Percentiles rank a stretch among this genome's conserved stretches.
Evolutionary conservation across 2,329 filamentous ascomycete species (phyloP).

Genomic region (Chaetomium globosum): DNA sequence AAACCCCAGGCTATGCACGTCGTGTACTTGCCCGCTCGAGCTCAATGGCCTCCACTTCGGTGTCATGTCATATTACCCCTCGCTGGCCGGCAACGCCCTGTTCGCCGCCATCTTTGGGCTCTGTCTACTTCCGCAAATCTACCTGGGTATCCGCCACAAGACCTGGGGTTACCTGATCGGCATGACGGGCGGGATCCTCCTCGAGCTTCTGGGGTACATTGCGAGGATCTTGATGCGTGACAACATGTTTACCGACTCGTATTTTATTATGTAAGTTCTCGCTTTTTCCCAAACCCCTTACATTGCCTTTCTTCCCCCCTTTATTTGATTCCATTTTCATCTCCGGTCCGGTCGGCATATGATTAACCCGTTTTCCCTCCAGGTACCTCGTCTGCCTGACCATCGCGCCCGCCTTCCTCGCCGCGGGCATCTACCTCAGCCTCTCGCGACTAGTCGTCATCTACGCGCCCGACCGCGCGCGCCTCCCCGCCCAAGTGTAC

Average conservation of each 20-base stretch:
- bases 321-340: constrained; percentile 42
- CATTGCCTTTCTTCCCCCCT: constrained; percentile 13
- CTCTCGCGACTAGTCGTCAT: constrained; percentile 54
- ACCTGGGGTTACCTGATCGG: constrained; percentile 28
- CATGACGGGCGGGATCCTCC: constrained; percentile 48
- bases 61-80: constrained; percentile 21
- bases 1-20: constrained; percentile 17
- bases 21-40: constrained; percentile 23
- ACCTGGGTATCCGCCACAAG: constrained; percentile 30
- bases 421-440: constrained; percentile 58
- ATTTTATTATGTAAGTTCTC: constrained; percentile 19
- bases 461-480: constrained; percentile 27
- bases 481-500: constrained; percentile 32
- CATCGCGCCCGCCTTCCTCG: constrained; percentile 58
- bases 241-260: constrained; percentile 36
- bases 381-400: constrained; percentile 41
- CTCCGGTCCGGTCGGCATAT: background rate
- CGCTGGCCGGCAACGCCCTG: constrained; percentile 39
- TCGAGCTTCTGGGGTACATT: constrained; percentile 53
- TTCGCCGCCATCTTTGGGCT: constrained; percentile 32
- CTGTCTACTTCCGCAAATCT: constrained; percentile 25
- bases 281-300: too few species aligned
- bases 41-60: constrained; percentile 17
- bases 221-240: constrained; percentile 48
- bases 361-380: background rate